phyloP scores from a whole-genome alignment of 1,284 basidiomycete species.

The Cryptococcus depauperatus region DNA sequence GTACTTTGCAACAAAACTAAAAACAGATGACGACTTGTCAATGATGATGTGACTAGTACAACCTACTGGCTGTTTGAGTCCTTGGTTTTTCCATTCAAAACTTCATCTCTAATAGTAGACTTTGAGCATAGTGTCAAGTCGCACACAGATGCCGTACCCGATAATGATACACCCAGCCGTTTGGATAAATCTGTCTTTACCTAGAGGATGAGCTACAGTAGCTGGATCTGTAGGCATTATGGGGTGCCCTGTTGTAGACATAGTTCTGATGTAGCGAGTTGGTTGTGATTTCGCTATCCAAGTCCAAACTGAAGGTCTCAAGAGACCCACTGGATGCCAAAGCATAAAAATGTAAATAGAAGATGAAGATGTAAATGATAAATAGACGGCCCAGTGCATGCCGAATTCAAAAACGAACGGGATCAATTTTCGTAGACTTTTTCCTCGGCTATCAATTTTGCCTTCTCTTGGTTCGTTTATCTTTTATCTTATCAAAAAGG shows the following conservation, averaged over 20 bases:
- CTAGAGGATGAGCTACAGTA: conserved; percentile 52
- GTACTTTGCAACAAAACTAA: conserved; percentile 69
- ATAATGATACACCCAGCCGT: conserved; percentile 45
- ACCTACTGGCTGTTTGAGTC: conserved; percentile 61
- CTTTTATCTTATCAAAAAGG: too few species aligned
- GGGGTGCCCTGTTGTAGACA: not conserved
- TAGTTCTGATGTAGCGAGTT: not conserved
- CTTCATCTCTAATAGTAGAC: conserved; percentile 40
- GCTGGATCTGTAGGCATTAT: conserved; percentile 24
- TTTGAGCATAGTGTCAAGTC: not conserved
- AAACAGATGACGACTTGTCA: not conserved
- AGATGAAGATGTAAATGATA: too few species aligned
- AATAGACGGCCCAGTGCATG: too few species aligned
- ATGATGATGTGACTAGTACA: not conserved
- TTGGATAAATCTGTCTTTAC: conserved; percentile 60
- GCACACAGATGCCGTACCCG: conserved; percentile 14
- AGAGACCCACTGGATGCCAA: too few species aligned
- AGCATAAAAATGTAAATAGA: too few species aligned
- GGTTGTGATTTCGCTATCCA: too few species aligned
- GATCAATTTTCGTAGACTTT: too few species aligned
- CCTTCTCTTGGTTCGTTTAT: too few species aligned
- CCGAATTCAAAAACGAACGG: too few species aligned
- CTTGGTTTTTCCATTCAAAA: conserved; percentile 52
- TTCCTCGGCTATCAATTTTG: too few species aligned
- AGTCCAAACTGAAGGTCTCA: too few species aligned